A percentile compares a stretch with the other conserved stretches of the same genome.
Conservation (phyloP, 179 eudicot species). For the Vitellaria paradoxa region DNA sequence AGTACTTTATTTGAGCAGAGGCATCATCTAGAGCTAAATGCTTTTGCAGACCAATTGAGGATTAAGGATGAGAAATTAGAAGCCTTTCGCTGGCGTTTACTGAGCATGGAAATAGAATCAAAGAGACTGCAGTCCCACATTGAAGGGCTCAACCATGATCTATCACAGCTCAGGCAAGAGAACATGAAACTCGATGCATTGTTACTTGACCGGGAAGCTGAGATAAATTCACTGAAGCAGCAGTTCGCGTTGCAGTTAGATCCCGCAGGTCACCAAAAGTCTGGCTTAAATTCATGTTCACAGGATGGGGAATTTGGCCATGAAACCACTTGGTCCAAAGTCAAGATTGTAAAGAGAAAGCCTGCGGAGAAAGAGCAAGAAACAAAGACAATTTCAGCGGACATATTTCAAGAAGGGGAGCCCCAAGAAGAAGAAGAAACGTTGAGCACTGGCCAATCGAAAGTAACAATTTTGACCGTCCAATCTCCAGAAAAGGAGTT, state of each 20-base stretch:
- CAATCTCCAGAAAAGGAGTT: slow-evolving; percentile 43
- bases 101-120: slow-evolving; percentile 66
- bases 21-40: slow-evolving; percentile 70
- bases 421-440: slow-evolving; percentile 26
- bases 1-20: slow-evolving; percentile 46
- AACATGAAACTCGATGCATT: slow-evolving; percentile 50
- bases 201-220: slow-evolving; percentile 58
- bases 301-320: slow-evolving; percentile 21
- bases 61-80: slow-evolving; percentile 79
- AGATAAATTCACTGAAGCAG: slow-evolving; percentile 57
- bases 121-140: slow-evolving; percentile 57
- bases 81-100: slow-evolving; percentile 61
- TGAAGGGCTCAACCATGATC: slow-evolving; percentile 59
- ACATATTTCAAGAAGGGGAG: slow-evolving; percentile 15
- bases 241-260: slow-evolving; percentile 34
- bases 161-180: slow-evolving; percentile 57
- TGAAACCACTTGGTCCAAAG: slow-evolving; percentile 57
- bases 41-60: slow-evolving; percentile 70
- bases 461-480: slow-evolving; percentile 40
- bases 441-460: slow-evolving; percentile 21
- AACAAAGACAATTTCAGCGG: slow-evolving; percentile 16
- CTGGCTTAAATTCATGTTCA: slow-evolving; percentile 26
- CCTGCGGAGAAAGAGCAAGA: slow-evolving; percentile 40
- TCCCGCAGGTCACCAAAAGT: slow-evolving; percentile 28
- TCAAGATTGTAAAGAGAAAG: slow-evolving; percentile 52